Evolutionary conservation across 106 monocot genomes (phyloP).

Genomic region (Acorus gramineus): DNA sequence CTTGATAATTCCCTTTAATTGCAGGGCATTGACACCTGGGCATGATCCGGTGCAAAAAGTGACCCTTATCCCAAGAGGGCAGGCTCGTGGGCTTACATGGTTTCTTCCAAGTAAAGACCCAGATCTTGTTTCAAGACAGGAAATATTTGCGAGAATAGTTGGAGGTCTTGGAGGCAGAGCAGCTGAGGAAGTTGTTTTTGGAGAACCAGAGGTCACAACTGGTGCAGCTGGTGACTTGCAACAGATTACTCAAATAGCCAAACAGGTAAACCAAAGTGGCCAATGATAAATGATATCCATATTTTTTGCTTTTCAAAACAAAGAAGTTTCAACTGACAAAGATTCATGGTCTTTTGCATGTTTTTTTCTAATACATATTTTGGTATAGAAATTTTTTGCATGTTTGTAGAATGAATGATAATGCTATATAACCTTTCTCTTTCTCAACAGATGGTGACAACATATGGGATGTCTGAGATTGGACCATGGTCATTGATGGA

Average conservation of each 20-base stretch:
- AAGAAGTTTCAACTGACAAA: too few relatives aligned
- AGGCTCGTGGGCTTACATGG: constrained; percentile 73
- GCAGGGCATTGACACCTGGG: constrained; percentile 55
- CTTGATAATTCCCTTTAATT: constrained; percentile 1
- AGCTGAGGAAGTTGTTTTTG: constrained; percentile 65
- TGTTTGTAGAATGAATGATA: not conserved
- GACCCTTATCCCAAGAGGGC: constrained; percentile 51
- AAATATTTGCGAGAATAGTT: constrained; percentile 57
- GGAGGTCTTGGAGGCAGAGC: constrained; percentile 61
- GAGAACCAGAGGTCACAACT: constrained; percentile 57
- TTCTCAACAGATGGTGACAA: constrained; percentile 48
- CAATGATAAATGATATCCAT: too few relatives aligned
- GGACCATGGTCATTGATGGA: constrained; percentile 56
- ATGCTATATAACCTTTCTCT: not conserved
- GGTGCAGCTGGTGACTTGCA: constrained; percentile 66
- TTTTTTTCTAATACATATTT: too few relatives aligned
- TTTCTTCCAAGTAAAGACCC: constrained; percentile 51
- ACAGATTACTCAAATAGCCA: constrained; percentile 56
- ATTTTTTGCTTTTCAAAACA: too few relatives aligned
- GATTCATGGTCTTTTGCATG: too few relatives aligned
- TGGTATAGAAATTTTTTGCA: too few relatives aligned
- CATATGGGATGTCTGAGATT: constrained; percentile 63
- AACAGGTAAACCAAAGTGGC: constrained; percentile 20
- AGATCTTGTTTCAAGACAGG: constrained; percentile 47
- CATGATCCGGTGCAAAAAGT: constrained; percentile 70